Evolutionary conservation across 164 flowering plant species (phyloP).

Genomic region (Nelumbo lutea): DNA sequence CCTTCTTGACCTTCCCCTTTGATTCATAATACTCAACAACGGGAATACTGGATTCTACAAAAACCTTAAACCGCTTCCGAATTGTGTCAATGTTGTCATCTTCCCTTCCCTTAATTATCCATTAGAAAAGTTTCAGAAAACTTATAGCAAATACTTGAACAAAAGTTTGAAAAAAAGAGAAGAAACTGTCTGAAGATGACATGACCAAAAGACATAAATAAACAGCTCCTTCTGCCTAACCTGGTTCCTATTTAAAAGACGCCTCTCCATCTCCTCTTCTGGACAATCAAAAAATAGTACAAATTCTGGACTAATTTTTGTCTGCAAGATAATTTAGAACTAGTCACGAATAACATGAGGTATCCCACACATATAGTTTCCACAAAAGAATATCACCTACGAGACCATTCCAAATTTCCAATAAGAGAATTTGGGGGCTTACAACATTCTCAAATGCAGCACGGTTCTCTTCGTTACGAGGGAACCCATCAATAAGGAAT

Average conservation of each 20-base stretch:
- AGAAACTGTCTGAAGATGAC: not conserved
- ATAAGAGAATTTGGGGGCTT: conserved; percentile 23
- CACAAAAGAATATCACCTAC: not conserved
- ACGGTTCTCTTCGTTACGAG: conserved; percentile 93
- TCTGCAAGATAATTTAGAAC: conserved; percentile 46
- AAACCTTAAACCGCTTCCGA: conserved; percentile 76
- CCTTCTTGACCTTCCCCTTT: conserved; percentile 75
- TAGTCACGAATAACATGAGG: not conserved
- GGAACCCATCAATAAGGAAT: conserved; percentile 95
- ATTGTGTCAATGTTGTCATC: conserved; percentile 94
- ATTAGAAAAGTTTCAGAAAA: not conserved
- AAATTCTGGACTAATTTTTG: conserved; percentile 69
- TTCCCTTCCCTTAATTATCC: conserved; percentile 62
- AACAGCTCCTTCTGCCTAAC: conserved; percentile 27
- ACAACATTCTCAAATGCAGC: conserved; percentile 87
- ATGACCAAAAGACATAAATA: not conserved
- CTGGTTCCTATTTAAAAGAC: conserved; percentile 80
- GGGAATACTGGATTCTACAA: conserved; percentile 71
- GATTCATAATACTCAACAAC: conserved; percentile 60
- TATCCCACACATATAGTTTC: not conserved
- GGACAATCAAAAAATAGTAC: conserved; percentile 81
- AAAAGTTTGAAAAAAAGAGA: not conserved
- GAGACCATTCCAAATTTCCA: not conserved
- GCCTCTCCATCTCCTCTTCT: conserved; percentile 95
- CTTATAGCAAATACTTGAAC: not conserved